Percentiles rank a stretch among this genome's conserved stretches.
Conservation (phyloP, 106 monocot species). For the Allium cepa region DNA sequence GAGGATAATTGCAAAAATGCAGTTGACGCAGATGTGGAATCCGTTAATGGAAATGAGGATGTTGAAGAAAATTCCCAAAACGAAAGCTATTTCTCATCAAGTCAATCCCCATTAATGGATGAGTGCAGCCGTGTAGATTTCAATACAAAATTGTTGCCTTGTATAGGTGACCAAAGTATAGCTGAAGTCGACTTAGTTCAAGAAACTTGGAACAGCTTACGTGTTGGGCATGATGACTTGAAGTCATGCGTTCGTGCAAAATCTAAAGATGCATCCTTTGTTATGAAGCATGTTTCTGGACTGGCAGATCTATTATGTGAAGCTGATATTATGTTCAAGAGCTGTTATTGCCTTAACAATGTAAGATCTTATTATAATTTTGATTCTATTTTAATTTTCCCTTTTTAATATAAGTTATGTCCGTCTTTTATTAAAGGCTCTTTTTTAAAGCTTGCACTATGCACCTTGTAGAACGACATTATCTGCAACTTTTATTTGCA, state of each 20-base stretch:
- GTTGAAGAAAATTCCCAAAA: slow-evolving; percentile 8
- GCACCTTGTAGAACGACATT: too few relatives aligned
- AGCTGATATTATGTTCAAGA: slow-evolving; percentile 56
- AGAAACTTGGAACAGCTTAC: slow-evolving; percentile 67
- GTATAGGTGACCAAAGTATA: slow-evolving; percentile 6
- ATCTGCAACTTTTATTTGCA: neutral
- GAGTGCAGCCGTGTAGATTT: slow-evolving; percentile 59
- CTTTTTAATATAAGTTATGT: neutral
- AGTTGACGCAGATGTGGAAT: slow-evolving; percentile 33
- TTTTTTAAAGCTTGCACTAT: too few relatives aligned
- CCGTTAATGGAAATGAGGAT: slow-evolving; percentile 39
- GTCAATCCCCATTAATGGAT: slow-evolving; percentile 56
- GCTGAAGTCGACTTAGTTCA: slow-evolving; percentile 22
- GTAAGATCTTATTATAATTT: slow-evolving; percentile 30
- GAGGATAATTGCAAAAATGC: slow-evolving; percentile 14
- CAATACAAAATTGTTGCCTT: slow-evolving; percentile 12
- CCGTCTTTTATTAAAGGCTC: too few relatives aligned
- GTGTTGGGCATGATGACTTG: slow-evolving; percentile 19
- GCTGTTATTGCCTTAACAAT: slow-evolving; percentile 25
- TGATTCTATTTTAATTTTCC: neutral
- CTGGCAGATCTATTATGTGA: slow-evolving; percentile 66
- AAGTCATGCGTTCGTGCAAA: slow-evolving; percentile 25
- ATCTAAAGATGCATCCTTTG: slow-evolving; percentile 18
- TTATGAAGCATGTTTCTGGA: slow-evolving; percentile 38
- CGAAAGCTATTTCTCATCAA: slow-evolving; percentile 15